phyloP scores from a whole-genome alignment of 2,329 filamentous ascomycete species.

The Pseudocercospora macadamiae region DNA sequence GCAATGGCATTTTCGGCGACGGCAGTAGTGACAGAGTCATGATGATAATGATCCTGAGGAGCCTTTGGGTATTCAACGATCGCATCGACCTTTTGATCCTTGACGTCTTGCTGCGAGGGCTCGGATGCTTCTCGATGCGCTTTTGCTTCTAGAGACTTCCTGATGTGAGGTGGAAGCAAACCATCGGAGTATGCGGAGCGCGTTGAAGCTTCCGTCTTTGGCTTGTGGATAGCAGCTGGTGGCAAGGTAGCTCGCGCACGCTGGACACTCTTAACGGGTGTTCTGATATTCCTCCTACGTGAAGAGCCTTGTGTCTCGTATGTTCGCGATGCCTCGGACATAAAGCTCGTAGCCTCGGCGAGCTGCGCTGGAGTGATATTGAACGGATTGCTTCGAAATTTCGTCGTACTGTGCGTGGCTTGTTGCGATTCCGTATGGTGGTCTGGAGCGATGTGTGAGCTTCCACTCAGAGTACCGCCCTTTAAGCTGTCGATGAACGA shows the following conservation, averaged over 20 bases:
- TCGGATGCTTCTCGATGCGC: not conserved
- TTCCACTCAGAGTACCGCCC: not conserved
- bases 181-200: not conserved
- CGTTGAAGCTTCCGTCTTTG: not conserved
- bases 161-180: conserved; percentile 12
- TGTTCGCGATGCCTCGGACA: not conserved
- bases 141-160: conserved; percentile 8
- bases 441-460: not conserved
- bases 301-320: not conserved
- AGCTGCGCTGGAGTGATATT: conserved; percentile 13
- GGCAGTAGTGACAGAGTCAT: no score
- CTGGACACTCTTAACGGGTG: not conserved
- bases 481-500: not conserved
- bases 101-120: no score
- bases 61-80: no score
- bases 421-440: not conserved
- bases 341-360: conserved; percentile 15
- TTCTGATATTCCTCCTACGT: conserved; percentile 2
- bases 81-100: no score
- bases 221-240: not conserved
- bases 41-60: no score
- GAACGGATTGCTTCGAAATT: conserved; percentile 10
- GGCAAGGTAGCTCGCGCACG: not conserved
- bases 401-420: not conserved
- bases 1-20: no score